phyloP scores from a whole-genome alignment of 805 yeast species.

The Lipomyces orientalis region DNA sequence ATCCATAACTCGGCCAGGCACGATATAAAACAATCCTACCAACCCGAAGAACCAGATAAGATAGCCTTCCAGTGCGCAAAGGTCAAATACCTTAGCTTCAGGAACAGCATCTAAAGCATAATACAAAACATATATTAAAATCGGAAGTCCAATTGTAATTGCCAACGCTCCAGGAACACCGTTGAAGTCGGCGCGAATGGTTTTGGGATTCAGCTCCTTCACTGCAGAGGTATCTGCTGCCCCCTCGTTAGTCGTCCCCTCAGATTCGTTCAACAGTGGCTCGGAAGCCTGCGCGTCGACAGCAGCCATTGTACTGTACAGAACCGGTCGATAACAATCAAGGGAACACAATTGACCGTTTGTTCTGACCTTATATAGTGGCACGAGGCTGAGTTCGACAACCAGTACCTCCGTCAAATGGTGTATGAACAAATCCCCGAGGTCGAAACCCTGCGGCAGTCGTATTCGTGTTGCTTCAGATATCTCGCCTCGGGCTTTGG shows the following conservation, averaged over 20 bases:
- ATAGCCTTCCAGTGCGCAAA: slow-evolving; percentile 64
- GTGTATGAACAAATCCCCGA: too few species aligned
- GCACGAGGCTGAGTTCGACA: not conserved
- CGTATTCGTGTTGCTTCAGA: slow-evolving; percentile 18
- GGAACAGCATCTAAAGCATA: slow-evolving; percentile 61
- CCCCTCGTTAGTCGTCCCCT: not conserved
- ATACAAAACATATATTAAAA: slow-evolving; percentile 62
- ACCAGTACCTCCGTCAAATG: not conserved
- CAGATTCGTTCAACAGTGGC: slow-evolving; percentile 15
- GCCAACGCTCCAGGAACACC: slow-evolving; percentile 77
- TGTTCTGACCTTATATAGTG: not conserved
- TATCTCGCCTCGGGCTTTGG: not conserved
- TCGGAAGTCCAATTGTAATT: slow-evolving; percentile 71
- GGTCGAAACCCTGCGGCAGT: not conserved
- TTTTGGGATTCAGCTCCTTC: slow-evolving; percentile 63
- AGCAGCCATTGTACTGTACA: slow-evolving; percentile 6
- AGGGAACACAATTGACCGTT: not conserved
- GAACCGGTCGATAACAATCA: not conserved
- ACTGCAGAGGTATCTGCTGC: not conserved
- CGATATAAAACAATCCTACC: slow-evolving; percentile 63
- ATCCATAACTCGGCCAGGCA: slow-evolving; percentile 66
- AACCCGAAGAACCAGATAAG: slow-evolving; percentile 73
- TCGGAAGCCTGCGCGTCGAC: slow-evolving; percentile 10
- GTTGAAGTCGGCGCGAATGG: slow-evolving; percentile 73
- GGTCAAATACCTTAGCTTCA: slow-evolving; percentile 42